A percentile compares a stretch with the other conserved stretches of the same genome.
Conservation (phyloP, 805 yeast genomes). For the Candida argentea region DNA sequence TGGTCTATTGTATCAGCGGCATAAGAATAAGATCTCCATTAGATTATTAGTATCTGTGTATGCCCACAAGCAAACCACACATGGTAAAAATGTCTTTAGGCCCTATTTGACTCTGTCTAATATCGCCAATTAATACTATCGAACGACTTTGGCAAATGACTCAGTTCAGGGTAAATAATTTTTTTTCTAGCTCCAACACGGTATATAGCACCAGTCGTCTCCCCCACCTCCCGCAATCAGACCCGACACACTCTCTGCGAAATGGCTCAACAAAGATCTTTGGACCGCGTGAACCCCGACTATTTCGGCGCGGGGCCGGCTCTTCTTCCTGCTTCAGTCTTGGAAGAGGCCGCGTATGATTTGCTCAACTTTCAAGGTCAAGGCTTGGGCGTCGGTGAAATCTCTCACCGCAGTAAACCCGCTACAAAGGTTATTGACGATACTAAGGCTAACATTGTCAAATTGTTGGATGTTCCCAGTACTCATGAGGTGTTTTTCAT, state of each 20-base stretch:
- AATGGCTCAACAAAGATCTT: conserved; percentile 8
- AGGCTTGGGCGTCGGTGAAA: conserved; percentile 90
- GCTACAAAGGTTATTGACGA: conserved; percentile 70
- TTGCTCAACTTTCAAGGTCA: conserved; percentile 57
- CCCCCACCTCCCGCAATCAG: no score
- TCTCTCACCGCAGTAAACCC: conserved; percentile 85
- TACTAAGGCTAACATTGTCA: conserved; percentile 56
- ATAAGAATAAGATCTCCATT: not conserved
- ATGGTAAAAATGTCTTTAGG: no score
- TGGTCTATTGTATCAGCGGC: conserved; percentile 50
- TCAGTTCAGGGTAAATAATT: no score
- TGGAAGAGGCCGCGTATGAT: conserved; percentile 82
- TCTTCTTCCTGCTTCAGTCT: conserved; percentile 68
- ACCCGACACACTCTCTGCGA: not conserved
- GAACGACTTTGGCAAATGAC: no score
- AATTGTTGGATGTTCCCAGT: conserved; percentile 71
- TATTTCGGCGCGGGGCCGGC: conserved; percentile 99
- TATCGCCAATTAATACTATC: no score
- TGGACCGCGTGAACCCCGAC: conserved; percentile 60
- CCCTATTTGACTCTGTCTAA: no score
- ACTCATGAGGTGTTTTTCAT: conserved; percentile 89
- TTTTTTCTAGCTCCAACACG: no score
- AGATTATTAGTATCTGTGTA: no score
- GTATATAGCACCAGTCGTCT: no score
- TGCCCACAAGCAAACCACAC: no score